These are phyloP conservation scores for Beauveria brongniartii DNA, from an alignment of 2,329 filamentous ascomycete species.

Conservation along the genomic window DNA sequence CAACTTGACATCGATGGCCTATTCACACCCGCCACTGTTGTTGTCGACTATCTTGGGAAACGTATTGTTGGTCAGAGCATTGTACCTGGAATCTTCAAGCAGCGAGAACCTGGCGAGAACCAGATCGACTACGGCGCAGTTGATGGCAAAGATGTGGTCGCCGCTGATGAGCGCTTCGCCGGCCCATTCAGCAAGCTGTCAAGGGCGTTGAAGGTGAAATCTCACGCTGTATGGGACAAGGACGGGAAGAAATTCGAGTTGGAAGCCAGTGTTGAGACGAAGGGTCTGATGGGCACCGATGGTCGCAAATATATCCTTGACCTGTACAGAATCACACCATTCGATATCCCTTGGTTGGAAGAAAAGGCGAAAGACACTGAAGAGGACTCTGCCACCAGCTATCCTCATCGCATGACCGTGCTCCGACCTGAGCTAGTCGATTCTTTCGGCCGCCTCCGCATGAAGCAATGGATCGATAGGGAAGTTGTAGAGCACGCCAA, in stretches of 20 bases:
- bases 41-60: constrained; percentile 95
- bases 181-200: constrained; percentile 84
- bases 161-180: constrained; percentile 79
- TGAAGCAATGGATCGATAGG: constrained; percentile 78
- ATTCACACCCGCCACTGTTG: constrained; percentile 91
- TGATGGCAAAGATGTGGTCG: constrained; percentile 91
- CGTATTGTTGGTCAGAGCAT: constrained; percentile 97
- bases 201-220: constrained; percentile 83
- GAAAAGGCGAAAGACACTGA: constrained; percentile 48
- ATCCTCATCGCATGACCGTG: constrained; percentile 95
- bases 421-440: constrained; percentile 86
- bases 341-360: constrained; percentile 88
- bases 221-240: constrained; percentile 97
- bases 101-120: constrained; percentile 92
- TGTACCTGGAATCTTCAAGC: constrained; percentile 98
- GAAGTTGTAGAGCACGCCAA: constrained; percentile 51
- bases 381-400: constrained; percentile 42
- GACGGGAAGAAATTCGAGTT: constrained; percentile 82
- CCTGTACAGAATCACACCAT: constrained; percentile 84
- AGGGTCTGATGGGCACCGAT: constrained; percentile 93
- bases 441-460: constrained; percentile 72
- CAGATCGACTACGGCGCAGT: constrained; percentile 98
- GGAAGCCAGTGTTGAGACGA: constrained; percentile 94
- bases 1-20: constrained; percentile 92
- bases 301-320: constrained; percentile 97